Evolutionary conservation across 495 filamentous ascomycete species (phyloP).

Genomic region (Aspergillus carlsbadensis): DNA sequence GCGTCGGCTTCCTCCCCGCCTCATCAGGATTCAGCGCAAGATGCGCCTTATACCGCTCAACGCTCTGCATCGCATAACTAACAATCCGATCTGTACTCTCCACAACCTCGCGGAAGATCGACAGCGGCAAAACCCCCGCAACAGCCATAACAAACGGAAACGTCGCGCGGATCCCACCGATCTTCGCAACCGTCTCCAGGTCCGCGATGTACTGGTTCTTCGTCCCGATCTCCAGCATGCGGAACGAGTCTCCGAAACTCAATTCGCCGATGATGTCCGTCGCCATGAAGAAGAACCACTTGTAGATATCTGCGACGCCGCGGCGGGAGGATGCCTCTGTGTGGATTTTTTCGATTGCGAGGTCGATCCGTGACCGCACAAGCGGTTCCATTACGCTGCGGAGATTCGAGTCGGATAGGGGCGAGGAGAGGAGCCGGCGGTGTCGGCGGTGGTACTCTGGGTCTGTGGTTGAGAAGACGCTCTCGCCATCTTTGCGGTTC

Average conservation of each 20-base stretch:
- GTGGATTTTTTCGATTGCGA: slow-evolving; percentile 33
- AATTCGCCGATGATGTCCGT: slow-evolving; percentile 56
- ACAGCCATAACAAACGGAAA: slow-evolving; percentile 33
- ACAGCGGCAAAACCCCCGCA: slow-evolving; percentile 9
- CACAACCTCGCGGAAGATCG: slow-evolving; percentile 6
- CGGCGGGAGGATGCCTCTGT: slow-evolving; percentile 29
- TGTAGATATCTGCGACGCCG: slow-evolving; percentile 45
- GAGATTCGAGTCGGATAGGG: slow-evolving; percentile 39
- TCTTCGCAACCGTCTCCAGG: slow-evolving; percentile 27
- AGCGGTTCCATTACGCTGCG: slow-evolving; percentile 24
- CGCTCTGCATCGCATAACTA: slow-evolving; percentile 36
- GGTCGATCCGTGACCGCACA: slow-evolving; percentile 25
- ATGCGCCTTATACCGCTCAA: slow-evolving; percentile 38
- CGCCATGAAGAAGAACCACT: slow-evolving; percentile 59
- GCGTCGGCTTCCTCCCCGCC: slow-evolving; percentile 37
- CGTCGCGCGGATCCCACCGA: slow-evolving; percentile 31
- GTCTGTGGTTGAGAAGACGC: slow-evolving; percentile 33
- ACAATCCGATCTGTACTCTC: slow-evolving; percentile 13
- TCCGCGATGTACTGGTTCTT: slow-evolving; percentile 44
- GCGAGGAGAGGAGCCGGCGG: slow-evolving; percentile 31
- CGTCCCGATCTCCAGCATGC: slow-evolving; percentile 51
- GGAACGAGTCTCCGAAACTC: slow-evolving; percentile 58
- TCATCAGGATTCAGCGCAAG: slow-evolving; percentile 23
- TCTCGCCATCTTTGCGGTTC: slow-evolving; percentile 13
- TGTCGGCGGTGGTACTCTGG: slow-evolving; percentile 26